A percentile compares a stretch with the other conserved stretches of the same genome.
Evolutionary conservation across 2,329 filamentous ascomycete genomes (phyloP).

Genomic region (Aureobasidium sp.): DNA sequence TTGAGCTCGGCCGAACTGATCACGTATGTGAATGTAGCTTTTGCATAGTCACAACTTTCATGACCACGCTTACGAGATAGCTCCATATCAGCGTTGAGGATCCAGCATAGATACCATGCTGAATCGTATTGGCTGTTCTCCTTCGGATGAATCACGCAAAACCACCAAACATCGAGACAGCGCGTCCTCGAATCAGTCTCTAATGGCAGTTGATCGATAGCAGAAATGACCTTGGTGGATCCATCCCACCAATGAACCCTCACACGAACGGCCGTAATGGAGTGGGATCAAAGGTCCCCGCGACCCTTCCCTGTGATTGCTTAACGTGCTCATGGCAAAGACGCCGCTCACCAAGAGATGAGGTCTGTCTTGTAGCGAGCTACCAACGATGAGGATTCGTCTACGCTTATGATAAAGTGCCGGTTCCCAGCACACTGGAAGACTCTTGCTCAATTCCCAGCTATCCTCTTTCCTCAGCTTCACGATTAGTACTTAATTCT

Average conservation of each 20-base stretch:
- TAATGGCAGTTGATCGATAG: slow-evolving; percentile 10
- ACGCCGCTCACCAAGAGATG: background rate
- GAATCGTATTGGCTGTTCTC: background rate
- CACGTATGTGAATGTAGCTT: background rate
- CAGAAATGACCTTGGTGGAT: slow-evolving; percentile 3
- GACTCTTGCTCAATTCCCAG: background rate
- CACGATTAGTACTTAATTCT: background rate
- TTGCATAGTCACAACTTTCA: background rate
- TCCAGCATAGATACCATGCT: background rate
- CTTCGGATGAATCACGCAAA: background rate
- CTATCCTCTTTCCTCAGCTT: background rate
- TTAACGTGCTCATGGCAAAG: background rate
- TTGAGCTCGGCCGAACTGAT: background rate
- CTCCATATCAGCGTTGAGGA: slow-evolving; percentile 1
- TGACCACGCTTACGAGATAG: background rate
- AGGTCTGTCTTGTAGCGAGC: background rate
- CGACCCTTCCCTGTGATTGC: background rate
- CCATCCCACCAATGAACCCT: background rate
- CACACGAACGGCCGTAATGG: background rate
- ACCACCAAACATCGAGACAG: background rate
- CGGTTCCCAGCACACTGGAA: background rate
- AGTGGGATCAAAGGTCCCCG: background rate
- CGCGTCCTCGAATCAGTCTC: background rate
- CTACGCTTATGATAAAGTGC: background rate
- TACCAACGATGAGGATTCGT: background rate